Evolutionary conservation across 805 yeast genomes (phyloP).

Genomic region (Cyberlindnera mississippiensis): DNA sequence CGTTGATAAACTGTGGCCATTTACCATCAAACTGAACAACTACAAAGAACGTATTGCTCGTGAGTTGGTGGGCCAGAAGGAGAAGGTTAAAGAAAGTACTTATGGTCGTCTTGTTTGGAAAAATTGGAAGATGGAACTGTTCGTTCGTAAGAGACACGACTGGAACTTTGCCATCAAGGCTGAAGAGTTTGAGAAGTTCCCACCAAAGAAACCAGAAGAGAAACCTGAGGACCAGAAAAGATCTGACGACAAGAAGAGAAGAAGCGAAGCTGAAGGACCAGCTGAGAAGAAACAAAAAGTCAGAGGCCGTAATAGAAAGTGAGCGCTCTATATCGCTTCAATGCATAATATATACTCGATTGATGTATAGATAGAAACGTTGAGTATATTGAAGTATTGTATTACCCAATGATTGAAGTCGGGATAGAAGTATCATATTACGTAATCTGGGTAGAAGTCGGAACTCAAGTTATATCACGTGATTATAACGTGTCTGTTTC

Average conservation of each 20-base stretch:
- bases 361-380: too few relatives aligned
- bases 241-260: slow-evolving; percentile 18
- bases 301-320: slow-evolving; percentile 28
- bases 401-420: too few relatives aligned
- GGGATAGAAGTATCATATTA: too few relatives aligned
- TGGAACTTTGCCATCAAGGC: slow-evolving; percentile 71
- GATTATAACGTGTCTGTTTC: too few relatives aligned
- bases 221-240: slow-evolving; percentile 11
- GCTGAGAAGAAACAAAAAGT: slow-evolving; percentile 24
- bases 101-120: slow-evolving; percentile 94
- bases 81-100: slow-evolving; percentile 72
- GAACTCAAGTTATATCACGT: too few relatives aligned
- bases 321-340: not conserved
- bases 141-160: slow-evolving; percentile 65
- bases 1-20: slow-evolving; percentile 78
- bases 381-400: too few relatives aligned
- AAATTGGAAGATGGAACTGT: slow-evolving; percentile 88
- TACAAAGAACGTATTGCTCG: slow-evolving; percentile 84
- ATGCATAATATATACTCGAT: too few relatives aligned
- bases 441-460: too few relatives aligned
- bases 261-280: slow-evolving; percentile 2
- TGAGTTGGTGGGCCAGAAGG: slow-evolving; percentile 54
- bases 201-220: slow-evolving; percentile 29
- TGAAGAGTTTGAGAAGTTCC: slow-evolving; percentile 41
- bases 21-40: slow-evolving; percentile 71